Evolutionary conservation across 305 asterid species (phyloP).

Genomic region (Rubia tinctorum): DNA sequence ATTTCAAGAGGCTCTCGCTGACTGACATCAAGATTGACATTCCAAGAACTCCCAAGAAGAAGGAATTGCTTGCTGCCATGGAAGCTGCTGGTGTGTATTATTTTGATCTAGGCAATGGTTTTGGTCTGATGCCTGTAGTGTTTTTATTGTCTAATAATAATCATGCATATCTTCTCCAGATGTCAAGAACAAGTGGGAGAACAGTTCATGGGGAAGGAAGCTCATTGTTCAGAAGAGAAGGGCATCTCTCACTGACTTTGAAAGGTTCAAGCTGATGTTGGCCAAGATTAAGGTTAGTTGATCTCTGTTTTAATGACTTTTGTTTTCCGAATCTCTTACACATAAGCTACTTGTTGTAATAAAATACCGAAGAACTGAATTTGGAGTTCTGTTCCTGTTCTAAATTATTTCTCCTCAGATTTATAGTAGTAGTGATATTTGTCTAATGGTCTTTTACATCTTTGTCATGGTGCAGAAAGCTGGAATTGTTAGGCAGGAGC

Average conservation of each 20-base stretch:
- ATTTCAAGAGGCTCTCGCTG: slow-evolving; percentile 85
- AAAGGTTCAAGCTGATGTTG: slow-evolving; percentile 84
- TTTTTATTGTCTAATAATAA: not conserved
- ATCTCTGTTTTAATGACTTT: not conserved
- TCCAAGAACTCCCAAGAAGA: slow-evolving; percentile 80
- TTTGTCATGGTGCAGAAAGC: slow-evolving; percentile 53
- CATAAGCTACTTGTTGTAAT: too few species aligned
- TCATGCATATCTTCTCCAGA: slow-evolving; percentile 32
- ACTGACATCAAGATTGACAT: slow-evolving; percentile 87
- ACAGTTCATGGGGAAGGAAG: slow-evolving; percentile 94
- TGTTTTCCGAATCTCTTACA: not conserved
- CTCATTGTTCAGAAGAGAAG: slow-evolving; percentile 87
- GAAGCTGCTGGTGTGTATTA: slow-evolving; percentile 76
- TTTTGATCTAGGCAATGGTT: too few species aligned
- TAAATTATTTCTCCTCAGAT: too few species aligned
- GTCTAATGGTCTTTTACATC: not conserved
- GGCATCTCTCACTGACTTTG: slow-evolving; percentile 79
- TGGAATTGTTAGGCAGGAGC: slow-evolving; percentile 82
- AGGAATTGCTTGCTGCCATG: slow-evolving; percentile 75
- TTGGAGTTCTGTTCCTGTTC: too few species aligned
- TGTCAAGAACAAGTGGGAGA: slow-evolving; percentile 91
- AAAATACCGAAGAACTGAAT: too few species aligned
- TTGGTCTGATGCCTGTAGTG: not conserved
- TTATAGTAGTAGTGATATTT: not conserved
- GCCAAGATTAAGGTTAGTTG: slow-evolving; percentile 79